These are phyloP conservation scores for Euphorbia peplus DNA, from an alignment of 345 rosid genomes.

Conservation along the genomic window DNA sequence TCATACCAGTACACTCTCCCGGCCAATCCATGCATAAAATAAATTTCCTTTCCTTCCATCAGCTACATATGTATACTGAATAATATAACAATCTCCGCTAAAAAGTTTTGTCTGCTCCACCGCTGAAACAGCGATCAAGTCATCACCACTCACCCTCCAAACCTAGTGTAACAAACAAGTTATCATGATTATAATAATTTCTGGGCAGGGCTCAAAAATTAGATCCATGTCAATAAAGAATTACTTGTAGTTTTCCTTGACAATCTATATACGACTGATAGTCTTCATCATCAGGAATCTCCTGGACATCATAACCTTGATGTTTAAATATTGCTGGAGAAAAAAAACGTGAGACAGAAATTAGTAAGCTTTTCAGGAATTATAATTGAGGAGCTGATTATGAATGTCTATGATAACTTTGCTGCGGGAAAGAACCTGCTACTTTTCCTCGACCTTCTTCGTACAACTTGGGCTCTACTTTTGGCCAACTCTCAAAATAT, in stretches of 20 bases:
- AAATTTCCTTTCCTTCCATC: constrained; percentile 53
- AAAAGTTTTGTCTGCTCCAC: constrained; percentile 65
- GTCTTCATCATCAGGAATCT: constrained; percentile 65
- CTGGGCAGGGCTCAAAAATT: constrained; percentile 10
- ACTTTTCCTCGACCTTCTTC: constrained; percentile 89
- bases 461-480: constrained; percentile 52
- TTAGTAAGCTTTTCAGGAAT: constrained; percentile 6
- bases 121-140: constrained; percentile 47
- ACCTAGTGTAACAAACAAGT: constrained; percentile 45
- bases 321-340: constrained; percentile 69
- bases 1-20: constrained; percentile 53
- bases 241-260: constrained; percentile 61
- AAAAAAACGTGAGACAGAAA: constrained; percentile 15
- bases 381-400: neutral
- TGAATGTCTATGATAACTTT: constrained; percentile 3
- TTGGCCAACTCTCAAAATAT: constrained; percentile 68
- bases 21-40: constrained; percentile 74
- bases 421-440: constrained; percentile 54
- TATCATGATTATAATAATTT: constrained; percentile 7
- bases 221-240: constrained; percentile 13
- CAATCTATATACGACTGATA: constrained; percentile 41
- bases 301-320: constrained; percentile 70
- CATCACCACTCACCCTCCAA: constrained; percentile 61
- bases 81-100: constrained; percentile 74
- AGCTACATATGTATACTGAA: constrained; percentile 55